Evolutionary conservation across 192 early-diverging fungal species (phyloP).

Genomic region (Backusella psychrophila): DNA sequence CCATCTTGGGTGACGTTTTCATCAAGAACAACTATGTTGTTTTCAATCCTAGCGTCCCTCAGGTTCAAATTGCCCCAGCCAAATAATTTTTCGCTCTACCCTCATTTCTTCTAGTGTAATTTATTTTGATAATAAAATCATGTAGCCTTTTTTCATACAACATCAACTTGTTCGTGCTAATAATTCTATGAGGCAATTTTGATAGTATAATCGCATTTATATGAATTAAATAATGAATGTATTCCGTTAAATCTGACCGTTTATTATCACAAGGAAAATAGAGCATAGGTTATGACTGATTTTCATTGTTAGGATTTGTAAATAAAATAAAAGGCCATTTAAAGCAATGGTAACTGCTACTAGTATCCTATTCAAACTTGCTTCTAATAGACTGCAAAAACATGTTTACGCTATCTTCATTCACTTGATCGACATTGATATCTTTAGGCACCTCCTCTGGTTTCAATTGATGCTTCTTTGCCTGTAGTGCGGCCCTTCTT

Average conservation of each 20-base stretch:
- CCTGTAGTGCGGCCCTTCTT: background rate
- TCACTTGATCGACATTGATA: background rate
- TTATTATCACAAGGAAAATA: too few species aligned
- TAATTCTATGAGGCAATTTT: too few species aligned
- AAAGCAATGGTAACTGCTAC: background rate
- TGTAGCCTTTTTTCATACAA: too few species aligned
- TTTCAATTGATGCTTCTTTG: constrained; percentile 1
- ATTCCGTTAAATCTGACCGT: too few species aligned
- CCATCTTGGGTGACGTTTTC: too few species aligned
- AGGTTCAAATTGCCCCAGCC: too few species aligned
- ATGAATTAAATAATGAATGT: too few species aligned
- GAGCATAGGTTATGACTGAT: background rate
- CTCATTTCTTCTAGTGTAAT: background rate
- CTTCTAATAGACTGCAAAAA: constrained; percentile 15
- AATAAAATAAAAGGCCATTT: background rate
- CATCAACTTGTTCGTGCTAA: too few species aligned
- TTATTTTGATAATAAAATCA: background rate
- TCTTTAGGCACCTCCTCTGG: constrained; percentile 1
- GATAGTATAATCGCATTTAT: too few species aligned
- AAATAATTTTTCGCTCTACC: too few species aligned
- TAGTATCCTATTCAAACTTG: background rate
- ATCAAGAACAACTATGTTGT: too few species aligned
- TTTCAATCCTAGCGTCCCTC: too few species aligned
- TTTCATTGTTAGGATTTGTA: background rate
- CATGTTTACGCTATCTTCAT: constrained; percentile 12